Conservation (phyloP, 129 eudicot genomes). For the Scalesia atractyloides region DNA sequence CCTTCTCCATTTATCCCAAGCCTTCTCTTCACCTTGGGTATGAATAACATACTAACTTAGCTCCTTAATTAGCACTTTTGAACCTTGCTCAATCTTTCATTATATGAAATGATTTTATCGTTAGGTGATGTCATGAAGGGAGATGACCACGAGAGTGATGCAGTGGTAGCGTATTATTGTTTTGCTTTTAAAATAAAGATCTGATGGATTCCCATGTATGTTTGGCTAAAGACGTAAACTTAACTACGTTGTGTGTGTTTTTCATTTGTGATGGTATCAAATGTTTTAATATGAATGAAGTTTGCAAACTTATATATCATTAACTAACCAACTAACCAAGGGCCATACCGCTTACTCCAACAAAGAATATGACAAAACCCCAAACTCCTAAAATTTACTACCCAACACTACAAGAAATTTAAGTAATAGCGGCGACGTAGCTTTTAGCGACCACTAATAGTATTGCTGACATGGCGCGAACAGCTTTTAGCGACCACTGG, state of each 20-base stretch:
- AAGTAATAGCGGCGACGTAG: too few species aligned
- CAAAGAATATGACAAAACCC: too few species aligned
- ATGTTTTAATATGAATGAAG: conserved; percentile 2
- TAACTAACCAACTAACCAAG: too few species aligned
- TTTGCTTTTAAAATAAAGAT: conserved; percentile 26
- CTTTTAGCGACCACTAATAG: too few species aligned
- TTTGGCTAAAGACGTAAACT: not conserved
- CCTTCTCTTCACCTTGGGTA: conserved; percentile 44
- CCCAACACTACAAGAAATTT: too few species aligned
- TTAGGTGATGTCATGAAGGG: conserved; percentile 24
- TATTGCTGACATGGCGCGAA: too few species aligned
- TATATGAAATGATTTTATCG: not conserved
- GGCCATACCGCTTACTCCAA: too few species aligned
- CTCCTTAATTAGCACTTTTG: not conserved
- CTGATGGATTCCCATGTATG: conserved; percentile 15
- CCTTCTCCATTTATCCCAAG: conserved; percentile 25
- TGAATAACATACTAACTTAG: not conserved
- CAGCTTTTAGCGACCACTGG: too few species aligned
- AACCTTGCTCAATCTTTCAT: not conserved
- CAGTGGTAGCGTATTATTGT: not conserved
- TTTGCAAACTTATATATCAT: not conserved
- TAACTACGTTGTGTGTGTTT: conserved; percentile 14
- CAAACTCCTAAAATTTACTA: too few species aligned
- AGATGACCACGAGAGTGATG: conserved; percentile 11
- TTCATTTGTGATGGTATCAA: conserved; percentile 21